Base-by-base conservation (phyloP, 495 filamentous ascomycete genomes). In the Hyaloscypha variabilis region DNA sequence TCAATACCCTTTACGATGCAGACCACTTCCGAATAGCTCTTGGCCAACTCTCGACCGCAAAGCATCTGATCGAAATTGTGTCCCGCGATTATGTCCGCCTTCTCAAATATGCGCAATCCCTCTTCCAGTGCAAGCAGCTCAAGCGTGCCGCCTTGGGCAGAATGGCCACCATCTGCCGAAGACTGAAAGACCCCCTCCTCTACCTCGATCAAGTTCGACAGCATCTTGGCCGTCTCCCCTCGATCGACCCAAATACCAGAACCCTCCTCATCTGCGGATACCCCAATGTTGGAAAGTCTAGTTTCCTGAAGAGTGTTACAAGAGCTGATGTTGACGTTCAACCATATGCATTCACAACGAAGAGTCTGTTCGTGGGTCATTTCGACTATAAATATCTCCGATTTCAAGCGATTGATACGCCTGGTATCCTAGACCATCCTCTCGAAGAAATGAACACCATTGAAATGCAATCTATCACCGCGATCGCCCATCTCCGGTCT, bases 361-460 rank as follows among this genome's bases (percentile, higher is more conserved):
- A 98, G 83, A 92, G 88, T 71, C 82, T 99, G 73, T 98, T 97
- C 72, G 96, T 98, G 23, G 95, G 95, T 52, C 95, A 99, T 76
- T 97, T 98, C 72, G 95, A 99, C 81, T 99, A 97, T 83, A 97
- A 96, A 76, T 98, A 97, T 79, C 84, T 97, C 54, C 89, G 93
- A 55, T 97, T 96, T 81, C 91, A 95, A 76, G 77, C 92, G 85
- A 85, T 97, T 85, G 68, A 83, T 70, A 85, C 82, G 26, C 94
- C 94, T 14, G 95, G 95, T 77, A 97, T 99, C 74, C 82, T 98
- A 63, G 95, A 99, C 73, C 96, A 99, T 75, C 96, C 95, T 17
- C 84, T 99, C 11, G 96, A 98, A 78, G 95, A 99, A 80, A 99
- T 99, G 95, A 99, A 98, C 79, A 97, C 95, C 11, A 99, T 99